phyloP scores from a whole-genome alignment of 768 basidiomycete genomes.

The Podaxis mareebaensis region DNA sequence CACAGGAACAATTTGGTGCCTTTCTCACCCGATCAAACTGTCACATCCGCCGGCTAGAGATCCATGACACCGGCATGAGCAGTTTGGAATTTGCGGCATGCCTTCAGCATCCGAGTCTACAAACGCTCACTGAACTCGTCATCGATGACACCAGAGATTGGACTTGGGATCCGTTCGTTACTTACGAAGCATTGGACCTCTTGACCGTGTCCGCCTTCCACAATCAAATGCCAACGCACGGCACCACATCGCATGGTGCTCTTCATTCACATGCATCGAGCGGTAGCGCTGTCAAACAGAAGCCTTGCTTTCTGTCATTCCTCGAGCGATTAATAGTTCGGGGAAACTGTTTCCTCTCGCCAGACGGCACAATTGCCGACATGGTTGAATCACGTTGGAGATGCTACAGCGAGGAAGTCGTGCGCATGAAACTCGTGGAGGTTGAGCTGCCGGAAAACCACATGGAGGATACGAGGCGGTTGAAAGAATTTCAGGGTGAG shows the following conservation, averaged over 20 bases:
- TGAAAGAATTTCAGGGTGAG: constrained; percentile 32
- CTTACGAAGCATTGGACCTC: constrained; percentile 27
- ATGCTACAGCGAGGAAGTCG: constrained; percentile 20
- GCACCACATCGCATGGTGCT: constrained; percentile 9
- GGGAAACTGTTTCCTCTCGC: constrained; percentile 29
- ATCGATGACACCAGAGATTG: constrained; percentile 35
- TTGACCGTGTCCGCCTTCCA: constrained; percentile 23
- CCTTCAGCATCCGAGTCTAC: constrained; percentile 27
- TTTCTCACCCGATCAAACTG: constrained; percentile 33
- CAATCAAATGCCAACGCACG: neutral
- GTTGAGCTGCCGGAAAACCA: constrained; percentile 32
- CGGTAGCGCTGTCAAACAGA: neutral
- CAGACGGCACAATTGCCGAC: constrained; percentile 31
- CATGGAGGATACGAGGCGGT: constrained; percentile 28
- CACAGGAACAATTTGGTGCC: constrained; percentile 29
- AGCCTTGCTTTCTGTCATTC: constrained; percentile 25
- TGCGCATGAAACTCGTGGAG: constrained; percentile 30
- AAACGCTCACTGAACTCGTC: constrained; percentile 30
- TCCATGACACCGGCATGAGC: constrained; percentile 34
- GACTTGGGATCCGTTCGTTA: constrained; percentile 35
- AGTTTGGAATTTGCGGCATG: constrained; percentile 30
- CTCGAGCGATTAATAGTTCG: constrained; percentile 30
- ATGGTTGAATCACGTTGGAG: constrained; percentile 40
- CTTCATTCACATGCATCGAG: neutral
- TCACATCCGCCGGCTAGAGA: constrained; percentile 27